Conservation (phyloP, 106 monocot genomes). For the Chionographis japonica region DNA sequence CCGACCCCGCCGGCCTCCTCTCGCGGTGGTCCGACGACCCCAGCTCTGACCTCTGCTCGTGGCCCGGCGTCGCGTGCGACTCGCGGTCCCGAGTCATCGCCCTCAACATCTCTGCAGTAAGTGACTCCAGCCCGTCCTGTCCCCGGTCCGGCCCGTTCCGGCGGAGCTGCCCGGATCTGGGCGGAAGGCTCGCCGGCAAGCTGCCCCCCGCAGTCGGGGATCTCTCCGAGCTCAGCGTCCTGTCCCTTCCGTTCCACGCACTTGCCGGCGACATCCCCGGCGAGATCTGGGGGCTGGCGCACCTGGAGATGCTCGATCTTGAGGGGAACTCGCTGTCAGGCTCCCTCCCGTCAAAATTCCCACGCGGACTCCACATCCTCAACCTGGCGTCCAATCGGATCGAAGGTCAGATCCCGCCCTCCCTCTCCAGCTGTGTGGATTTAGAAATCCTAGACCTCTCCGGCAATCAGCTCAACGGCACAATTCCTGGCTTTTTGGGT, state of each 20-base stretch:
- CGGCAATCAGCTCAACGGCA: slow-evolving; percentile 60
- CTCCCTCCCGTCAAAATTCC: slow-evolving; percentile 32
- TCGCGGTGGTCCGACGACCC: slow-evolving; percentile 24
- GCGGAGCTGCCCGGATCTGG: slow-evolving; percentile 17
- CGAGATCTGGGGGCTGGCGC: slow-evolving; percentile 24
- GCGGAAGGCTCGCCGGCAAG: slow-evolving; percentile 14
- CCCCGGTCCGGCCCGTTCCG: slow-evolving; percentile 1
- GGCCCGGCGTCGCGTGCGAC: slow-evolving; percentile 52
- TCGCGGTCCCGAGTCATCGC: slow-evolving; percentile 21
- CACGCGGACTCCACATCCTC: slow-evolving; percentile 31
- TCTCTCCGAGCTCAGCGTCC: slow-evolving; percentile 28
- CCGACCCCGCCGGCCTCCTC: slow-evolving; percentile 46
- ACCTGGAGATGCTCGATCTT: slow-evolving; percentile 29
- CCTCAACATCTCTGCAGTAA: slow-evolving; percentile 27
- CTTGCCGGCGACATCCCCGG: slow-evolving; percentile 31
- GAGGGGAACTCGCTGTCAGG: slow-evolving; percentile 42
- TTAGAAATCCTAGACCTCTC: slow-evolving; percentile 73
- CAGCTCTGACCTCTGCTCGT: slow-evolving; percentile 28
- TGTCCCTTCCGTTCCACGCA: slow-evolving; percentile 31
- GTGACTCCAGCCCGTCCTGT: slow-evolving; percentile 1
- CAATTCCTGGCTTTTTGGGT: slow-evolving; percentile 40
- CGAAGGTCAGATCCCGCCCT: slow-evolving; percentile 49
- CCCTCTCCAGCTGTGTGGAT: slow-evolving; percentile 26
- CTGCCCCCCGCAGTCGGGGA: slow-evolving; percentile 14
- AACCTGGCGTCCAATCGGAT: slow-evolving; percentile 49